Conservation (phyloP, 1,139 yeast species). For the Geotrichum aggregatum region DNA sequence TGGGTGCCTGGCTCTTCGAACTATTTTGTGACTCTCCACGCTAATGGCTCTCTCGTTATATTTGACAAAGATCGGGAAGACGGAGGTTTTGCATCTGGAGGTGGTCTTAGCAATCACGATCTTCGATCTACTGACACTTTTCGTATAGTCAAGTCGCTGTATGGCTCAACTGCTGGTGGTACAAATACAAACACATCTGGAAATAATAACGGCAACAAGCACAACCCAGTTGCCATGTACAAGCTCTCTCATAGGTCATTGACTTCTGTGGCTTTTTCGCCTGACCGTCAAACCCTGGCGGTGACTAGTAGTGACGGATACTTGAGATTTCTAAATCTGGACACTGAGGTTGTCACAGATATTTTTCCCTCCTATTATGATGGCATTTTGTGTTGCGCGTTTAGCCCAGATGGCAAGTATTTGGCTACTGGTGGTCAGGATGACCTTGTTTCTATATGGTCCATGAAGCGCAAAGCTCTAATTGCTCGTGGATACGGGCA, state of each 20-base stretch:
- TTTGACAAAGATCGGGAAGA: conserved; percentile 46
- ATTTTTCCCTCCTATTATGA: conserved; percentile 65
- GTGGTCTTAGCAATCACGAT: conserved; percentile 27
- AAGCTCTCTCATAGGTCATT: conserved; percentile 59
- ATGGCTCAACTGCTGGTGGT: conserved; percentile 2
- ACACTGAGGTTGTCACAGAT: conserved; percentile 50
- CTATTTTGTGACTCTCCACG: conserved; percentile 41
- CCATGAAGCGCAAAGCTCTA: conserved; percentile 29
- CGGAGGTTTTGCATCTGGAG: conserved; percentile 29
- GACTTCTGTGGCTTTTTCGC: conserved; percentile 50
- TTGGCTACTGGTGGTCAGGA: conserved; percentile 51
- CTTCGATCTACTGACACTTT: conserved; percentile 31
- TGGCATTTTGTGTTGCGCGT: conserved; percentile 54
- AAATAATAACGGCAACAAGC: conserved; percentile 20
- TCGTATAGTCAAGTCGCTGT: conserved; percentile 30
- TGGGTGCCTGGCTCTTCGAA: conserved; percentile 44
- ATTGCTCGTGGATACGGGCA: conserved; percentile 58
- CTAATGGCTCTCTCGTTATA: conserved; percentile 42
- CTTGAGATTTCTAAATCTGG: conserved; percentile 54
- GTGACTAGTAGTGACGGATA: conserved; percentile 67
- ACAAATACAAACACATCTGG: not conserved
- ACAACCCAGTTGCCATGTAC: conserved; percentile 56
- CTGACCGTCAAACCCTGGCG: conserved; percentile 42
- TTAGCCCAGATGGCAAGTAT: conserved; percentile 65
- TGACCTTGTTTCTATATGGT: conserved; percentile 41